phyloP scores from a whole-genome alignment of 2,329 filamentous ascomycete species.

The Dactylellina cionopaga region DNA sequence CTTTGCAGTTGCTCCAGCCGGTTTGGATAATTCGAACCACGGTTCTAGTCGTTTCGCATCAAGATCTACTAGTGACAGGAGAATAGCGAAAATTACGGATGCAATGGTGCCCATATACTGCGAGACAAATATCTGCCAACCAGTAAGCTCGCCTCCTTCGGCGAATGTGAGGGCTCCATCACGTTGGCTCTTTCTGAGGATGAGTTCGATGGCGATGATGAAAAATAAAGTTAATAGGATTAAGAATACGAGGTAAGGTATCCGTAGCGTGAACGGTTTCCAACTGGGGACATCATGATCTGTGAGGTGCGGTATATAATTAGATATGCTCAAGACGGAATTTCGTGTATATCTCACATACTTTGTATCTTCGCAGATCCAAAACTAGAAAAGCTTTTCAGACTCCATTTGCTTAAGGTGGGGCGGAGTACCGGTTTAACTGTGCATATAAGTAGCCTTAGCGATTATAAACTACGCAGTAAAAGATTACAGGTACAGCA shows the following conservation, averaged over 20 bases:
- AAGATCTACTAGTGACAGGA: constrained; percentile 71
- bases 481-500: constrained; percentile 16
- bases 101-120: constrained; percentile 65
- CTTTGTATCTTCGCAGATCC: constrained; percentile 30
- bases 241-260: constrained; percentile 48
- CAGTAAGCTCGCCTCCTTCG: constrained; percentile 15
- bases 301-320: neutral
- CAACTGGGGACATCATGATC: constrained; percentile 39
- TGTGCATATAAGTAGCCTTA: constrained; percentile 37
- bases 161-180: constrained; percentile 51
- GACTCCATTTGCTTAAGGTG: constrained; percentile 34
- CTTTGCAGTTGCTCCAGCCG: constrained; percentile 61
- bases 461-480: too few relatives aligned
- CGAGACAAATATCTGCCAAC: constrained; percentile 45
- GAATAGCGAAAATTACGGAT: constrained; percentile 67
- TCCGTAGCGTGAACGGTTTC: constrained; percentile 47
- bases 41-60: constrained; percentile 70
- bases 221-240: constrained; percentile 48
- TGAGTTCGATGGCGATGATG: constrained; percentile 47
- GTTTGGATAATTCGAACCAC: constrained; percentile 68
- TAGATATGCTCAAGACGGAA: neutral
- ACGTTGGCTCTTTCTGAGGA: constrained; percentile 41
- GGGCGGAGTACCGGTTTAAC: constrained; percentile 45
- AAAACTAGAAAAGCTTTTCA: constrained; percentile 36
- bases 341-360: neutral